Evolutionary conservation across 2,329 filamentous ascomycete genomes (phyloP).

Genomic region (Diaporthe batatas): DNA sequence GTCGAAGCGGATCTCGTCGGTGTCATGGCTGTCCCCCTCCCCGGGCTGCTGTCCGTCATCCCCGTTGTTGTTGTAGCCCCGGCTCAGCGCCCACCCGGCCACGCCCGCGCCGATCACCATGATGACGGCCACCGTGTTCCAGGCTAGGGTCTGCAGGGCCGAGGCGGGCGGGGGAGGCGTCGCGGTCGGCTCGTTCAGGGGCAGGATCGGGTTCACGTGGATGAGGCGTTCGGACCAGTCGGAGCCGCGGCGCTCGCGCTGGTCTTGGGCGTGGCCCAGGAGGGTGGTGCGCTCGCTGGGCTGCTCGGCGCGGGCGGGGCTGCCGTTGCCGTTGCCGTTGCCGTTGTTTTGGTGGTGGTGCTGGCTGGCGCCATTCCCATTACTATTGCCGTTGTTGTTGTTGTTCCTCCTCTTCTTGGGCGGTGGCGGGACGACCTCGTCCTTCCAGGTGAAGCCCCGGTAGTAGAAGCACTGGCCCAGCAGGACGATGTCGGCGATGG

Average conservation of each 20-base stretch:
- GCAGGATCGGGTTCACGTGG: conserved; percentile 85
- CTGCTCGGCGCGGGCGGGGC: conserved; percentile 47
- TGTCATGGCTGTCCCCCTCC: no score
- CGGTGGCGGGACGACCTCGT: conserved; percentile 61
- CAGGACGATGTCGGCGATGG: conserved; percentile 89
- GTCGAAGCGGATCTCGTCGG: conserved; percentile 71
- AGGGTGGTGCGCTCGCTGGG: conserved; percentile 68
- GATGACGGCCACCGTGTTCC: conserved; percentile 81
- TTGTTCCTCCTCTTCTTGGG: conserved; percentile 55
- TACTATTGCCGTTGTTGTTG: conserved; percentile 10
- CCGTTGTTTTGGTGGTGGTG: not conserved
- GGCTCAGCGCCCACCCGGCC: conserved; percentile 85
- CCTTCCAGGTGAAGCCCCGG: conserved; percentile 80
- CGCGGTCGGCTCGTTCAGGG: conserved; percentile 70
- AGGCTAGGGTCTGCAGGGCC: conserved; percentile 69
- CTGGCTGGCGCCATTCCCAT: not conserved
- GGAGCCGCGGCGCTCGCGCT: conserved; percentile 63
- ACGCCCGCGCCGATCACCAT: conserved; percentile 89
- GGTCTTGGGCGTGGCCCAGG: conserved; percentile 49
- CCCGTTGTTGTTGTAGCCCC: conserved; percentile 56
- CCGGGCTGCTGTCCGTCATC: conserved; percentile 49
- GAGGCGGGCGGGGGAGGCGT: conserved; percentile 60
- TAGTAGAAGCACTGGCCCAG: conserved; percentile 96
- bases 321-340: conserved; percentile 34
- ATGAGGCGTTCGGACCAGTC: conserved; percentile 69